These are phyloP conservation scores for Leucosporidium scottii DNA, from an alignment of 768 basidiomycete genomes.

Conservation along the genomic window DNA sequence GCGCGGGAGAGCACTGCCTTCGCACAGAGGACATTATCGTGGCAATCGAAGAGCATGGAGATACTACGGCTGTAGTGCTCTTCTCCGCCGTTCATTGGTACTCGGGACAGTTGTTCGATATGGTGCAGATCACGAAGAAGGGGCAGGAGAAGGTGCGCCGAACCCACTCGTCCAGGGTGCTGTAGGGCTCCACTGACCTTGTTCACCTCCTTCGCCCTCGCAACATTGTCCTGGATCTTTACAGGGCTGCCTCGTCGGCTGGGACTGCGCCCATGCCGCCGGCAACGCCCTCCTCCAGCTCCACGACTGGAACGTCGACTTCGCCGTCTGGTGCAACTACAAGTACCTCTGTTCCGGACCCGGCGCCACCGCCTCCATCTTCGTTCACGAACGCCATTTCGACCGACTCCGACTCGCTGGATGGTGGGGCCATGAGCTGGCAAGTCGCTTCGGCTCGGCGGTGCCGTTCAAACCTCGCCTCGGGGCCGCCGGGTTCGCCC, in stretches of 20 bases:
- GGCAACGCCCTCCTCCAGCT: conserved; percentile 85
- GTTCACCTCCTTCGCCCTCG: too few species aligned
- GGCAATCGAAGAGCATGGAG: too few species aligned
- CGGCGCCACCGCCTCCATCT: conserved; percentile 93
- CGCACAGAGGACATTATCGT: too few species aligned
- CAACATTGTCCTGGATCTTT: conserved; percentile 2
- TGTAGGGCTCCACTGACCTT: too few species aligned
- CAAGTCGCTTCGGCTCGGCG: conserved; percentile 84
- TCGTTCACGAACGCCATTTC: conserved; percentile 55
- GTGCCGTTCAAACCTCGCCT: conserved; percentile 68
- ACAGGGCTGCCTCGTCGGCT: conserved; percentile 87
- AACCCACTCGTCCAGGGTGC: too few species aligned
- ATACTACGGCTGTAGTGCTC: too few species aligned
- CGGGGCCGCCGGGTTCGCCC: conserved; percentile 90
- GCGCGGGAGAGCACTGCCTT: too few species aligned
- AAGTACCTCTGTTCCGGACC: conserved; percentile 94
- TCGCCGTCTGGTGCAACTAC: conserved; percentile 98
- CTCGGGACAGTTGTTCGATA: too few species aligned
- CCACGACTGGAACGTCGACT: conserved; percentile 92
- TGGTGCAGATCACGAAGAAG: too few species aligned
- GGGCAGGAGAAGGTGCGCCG: too few species aligned
- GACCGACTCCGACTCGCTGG: conserved; percentile 44
- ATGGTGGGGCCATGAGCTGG: conserved; percentile 92
- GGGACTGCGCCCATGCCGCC: conserved; percentile 91
- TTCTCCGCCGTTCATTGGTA: too few species aligned